A percentile compares a stretch with the other conserved stretches of the same genome.
These are phyloP conservation scores for Heterobasidion irregulare DNA, from an alignment of 1,284 basidiomycete genomes.

Conservation along the genomic window DNA sequence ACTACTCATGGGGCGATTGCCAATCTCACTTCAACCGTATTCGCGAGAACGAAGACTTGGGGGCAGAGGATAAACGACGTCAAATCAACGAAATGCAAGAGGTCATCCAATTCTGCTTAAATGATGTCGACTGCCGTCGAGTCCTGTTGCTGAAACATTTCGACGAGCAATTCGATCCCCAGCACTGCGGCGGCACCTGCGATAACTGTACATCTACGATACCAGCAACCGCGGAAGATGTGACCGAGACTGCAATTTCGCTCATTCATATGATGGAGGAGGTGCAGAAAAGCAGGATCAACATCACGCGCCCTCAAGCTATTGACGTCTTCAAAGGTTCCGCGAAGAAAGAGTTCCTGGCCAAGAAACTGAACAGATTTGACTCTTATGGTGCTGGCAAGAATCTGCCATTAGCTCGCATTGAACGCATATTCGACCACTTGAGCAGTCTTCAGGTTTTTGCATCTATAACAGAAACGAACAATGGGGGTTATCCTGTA, in stretches of 20 bases:
- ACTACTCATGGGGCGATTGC: constrained; percentile 49
- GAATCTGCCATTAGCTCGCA: constrained; percentile 35
- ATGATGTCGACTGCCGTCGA: constrained; percentile 83
- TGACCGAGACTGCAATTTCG: constrained; percentile 44
- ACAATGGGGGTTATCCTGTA: neutral
- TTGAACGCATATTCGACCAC: constrained; percentile 58
- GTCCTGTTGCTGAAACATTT: constrained; percentile 75
- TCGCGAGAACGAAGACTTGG: constrained; percentile 32
- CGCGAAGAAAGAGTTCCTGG: constrained; percentile 37
- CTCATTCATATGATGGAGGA: constrained; percentile 40
- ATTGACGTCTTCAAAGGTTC: constrained; percentile 59
- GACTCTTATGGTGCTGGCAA: constrained; percentile 48
- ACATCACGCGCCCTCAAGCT: constrained; percentile 39
- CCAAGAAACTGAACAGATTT: constrained; percentile 40
- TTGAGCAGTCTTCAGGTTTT: constrained; percentile 38
- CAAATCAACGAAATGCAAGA: constrained; percentile 45
- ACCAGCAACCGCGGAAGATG: constrained; percentile 36
- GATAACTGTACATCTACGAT: constrained; percentile 62
- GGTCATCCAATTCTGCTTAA: constrained; percentile 73
- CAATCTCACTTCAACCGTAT: constrained; percentile 44
- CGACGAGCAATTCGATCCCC: constrained; percentile 34
- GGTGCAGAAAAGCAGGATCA: constrained; percentile 19
- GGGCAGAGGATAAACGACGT: constrained; percentile 45
- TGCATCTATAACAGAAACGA: constrained; percentile 1
- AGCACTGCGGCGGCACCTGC: constrained; percentile 55